A percentile compares a stretch with the other conserved stretches of the same genome.
Conservation (phyloP, 805 yeast species). For the Lipomyces starkeyi region DNA sequence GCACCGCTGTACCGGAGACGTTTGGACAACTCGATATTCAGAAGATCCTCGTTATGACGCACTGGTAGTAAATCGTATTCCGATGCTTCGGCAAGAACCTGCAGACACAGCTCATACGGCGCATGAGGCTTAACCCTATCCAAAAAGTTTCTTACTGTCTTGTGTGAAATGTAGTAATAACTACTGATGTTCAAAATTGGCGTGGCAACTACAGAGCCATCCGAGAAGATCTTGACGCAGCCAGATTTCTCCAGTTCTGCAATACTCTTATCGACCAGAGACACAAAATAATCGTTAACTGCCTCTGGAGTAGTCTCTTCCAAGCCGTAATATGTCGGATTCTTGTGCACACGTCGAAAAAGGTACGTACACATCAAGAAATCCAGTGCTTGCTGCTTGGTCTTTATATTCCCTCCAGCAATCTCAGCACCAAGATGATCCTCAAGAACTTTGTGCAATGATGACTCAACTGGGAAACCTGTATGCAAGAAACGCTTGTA, state of each 20-base stretch:
- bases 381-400: constrained; percentile 73
- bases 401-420: constrained; percentile 66
- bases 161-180: constrained; percentile 90
- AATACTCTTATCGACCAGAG: constrained; percentile 70
- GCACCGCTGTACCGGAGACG: constrained; percentile 66
- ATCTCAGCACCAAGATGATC: constrained; percentile 84
- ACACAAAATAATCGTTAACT: constrained; percentile 46
- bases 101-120: constrained; percentile 67
- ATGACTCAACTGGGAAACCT: constrained; percentile 84
- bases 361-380: constrained; percentile 79
- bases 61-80: constrained; percentile 91
- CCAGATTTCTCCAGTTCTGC: constrained; percentile 70
- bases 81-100: constrained; percentile 64
- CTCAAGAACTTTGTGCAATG: constrained; percentile 76
- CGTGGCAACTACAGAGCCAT: constrained; percentile 59
- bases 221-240: constrained; percentile 63
- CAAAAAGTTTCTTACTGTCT: constrained; percentile 76
- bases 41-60: constrained; percentile 87
- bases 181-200: constrained; percentile 86
- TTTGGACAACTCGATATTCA: constrained; percentile 82
- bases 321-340: constrained; percentile 77
- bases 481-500: constrained; percentile 78
- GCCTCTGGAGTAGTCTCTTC: constrained; percentile 62
- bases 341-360: constrained; percentile 74
- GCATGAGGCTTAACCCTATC: constrained; percentile 54